A percentile compares a stretch with the other conserved stretches of the same genome.
Conservation (phyloP, 345 rosid species). For the Firmiana major region DNA sequence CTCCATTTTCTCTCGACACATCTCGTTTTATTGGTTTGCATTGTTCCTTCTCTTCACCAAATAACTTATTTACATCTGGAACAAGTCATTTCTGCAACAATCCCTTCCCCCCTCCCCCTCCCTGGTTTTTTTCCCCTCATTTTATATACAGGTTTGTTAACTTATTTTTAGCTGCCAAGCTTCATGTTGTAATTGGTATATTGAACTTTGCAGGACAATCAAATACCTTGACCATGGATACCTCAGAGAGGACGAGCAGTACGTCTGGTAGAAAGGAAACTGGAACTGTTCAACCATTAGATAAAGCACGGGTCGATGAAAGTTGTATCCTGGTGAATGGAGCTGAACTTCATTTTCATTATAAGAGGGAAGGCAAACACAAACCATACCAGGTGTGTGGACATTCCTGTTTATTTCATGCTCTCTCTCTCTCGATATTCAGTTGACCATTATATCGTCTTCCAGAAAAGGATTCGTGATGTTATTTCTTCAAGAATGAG, state of each 20-base stretch:
- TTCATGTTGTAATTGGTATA: constrained; percentile 7
- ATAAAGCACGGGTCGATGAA: constrained; percentile 47
- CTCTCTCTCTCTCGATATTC: not conserved
- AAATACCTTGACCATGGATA: constrained; percentile 12
- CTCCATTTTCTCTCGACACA: too few relatives aligned
- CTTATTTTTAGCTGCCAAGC: not conserved
- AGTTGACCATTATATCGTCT: not conserved
- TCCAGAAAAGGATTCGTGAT: constrained; percentile 53
- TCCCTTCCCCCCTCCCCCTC: not conserved
- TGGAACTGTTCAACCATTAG: constrained; percentile 28
- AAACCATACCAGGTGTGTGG: constrained; percentile 59
- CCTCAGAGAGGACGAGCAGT: constrained; percentile 17
- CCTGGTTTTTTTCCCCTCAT: not conserved
- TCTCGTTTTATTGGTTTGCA: too few relatives aligned
- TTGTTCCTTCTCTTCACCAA: too few relatives aligned
- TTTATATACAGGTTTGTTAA: not conserved
- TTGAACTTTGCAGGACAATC: constrained; percentile 28
- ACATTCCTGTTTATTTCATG: not conserved
- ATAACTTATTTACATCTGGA: not conserved
- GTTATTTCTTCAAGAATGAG: constrained; percentile 60
- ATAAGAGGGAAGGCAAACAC: constrained; percentile 34
- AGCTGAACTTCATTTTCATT: constrained; percentile 40
- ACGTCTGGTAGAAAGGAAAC: constrained; percentile 20
- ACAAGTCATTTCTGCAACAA: not conserved
- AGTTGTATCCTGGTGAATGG: constrained; percentile 56